Conservation (phyloP, 73 alveolate genomes). For the Paramecium pentaurelia region DNA sequence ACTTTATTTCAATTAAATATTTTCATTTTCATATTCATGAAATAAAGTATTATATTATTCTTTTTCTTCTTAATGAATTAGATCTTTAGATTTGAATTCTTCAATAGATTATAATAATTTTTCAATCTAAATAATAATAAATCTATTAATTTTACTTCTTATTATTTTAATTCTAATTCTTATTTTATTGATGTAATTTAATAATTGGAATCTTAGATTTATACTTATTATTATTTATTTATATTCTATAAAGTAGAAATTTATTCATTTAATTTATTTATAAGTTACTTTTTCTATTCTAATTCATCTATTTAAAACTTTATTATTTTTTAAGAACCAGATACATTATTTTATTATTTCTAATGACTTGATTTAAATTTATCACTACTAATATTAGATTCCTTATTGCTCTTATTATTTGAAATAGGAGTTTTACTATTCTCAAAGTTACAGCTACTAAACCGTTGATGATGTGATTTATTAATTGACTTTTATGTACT, state of each 20-base stretch:
- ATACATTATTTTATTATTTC: neutral
- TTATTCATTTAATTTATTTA: neutral
- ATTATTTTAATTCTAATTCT: neutral
- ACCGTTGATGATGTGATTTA: neutral
- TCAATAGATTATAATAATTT: neutral
- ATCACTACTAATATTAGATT: neutral
- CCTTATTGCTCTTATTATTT: neutral
- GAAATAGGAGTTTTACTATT: neutral
- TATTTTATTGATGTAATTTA: neutral
- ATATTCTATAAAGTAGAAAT: neutral
- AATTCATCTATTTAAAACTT: conserved; percentile 4
- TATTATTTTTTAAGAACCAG: neutral
- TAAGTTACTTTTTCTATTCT: neutral
- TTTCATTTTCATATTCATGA: neutral
- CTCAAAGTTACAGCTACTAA: neutral
- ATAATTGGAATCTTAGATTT: neutral
- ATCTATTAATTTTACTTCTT: neutral
- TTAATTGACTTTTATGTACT: neutral
- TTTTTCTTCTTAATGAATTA: neutral
- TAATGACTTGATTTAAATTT: neutral
- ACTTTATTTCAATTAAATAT: neutral
- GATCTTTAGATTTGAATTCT: neutral
- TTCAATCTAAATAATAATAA: neutral
- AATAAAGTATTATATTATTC: neutral
- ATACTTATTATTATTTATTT: neutral